Conservation (phyloP, 768 basidiomycete species). For the Porphyrellus cyaneotinctus region DNA sequence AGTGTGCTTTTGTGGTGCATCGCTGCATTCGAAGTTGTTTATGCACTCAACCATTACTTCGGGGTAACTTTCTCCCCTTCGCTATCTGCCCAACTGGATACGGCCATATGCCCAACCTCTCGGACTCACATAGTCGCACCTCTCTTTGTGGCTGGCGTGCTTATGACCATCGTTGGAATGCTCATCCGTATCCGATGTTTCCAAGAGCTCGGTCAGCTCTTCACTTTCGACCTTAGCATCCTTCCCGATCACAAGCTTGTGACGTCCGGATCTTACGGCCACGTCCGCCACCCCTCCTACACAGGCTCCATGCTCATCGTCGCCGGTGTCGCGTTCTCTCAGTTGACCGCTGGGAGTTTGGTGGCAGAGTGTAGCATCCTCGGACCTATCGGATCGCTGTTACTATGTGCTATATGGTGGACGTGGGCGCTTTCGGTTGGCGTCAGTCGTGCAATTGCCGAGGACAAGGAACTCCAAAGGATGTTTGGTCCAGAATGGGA, state of each 20-base stretch:
- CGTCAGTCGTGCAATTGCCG: slow-evolving; percentile 46
- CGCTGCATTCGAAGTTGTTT: slow-evolving; percentile 48
- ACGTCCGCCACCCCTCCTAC: slow-evolving; percentile 55
- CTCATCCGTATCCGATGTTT: slow-evolving; percentile 53
- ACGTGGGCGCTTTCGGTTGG: slow-evolving; percentile 46
- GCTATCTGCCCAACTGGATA: slow-evolving; percentile 31
- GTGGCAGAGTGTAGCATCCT: slow-evolving; percentile 37
- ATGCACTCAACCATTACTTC: slow-evolving; percentile 32
- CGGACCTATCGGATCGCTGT: slow-evolving; percentile 29
- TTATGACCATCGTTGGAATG: slow-evolving; percentile 41
- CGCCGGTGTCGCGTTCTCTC: slow-evolving; percentile 42
- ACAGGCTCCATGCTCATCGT: slow-evolving; percentile 50
- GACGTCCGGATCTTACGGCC: slow-evolving; percentile 46
- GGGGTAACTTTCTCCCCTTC: slow-evolving; percentile 32
- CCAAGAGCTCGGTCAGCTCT: slow-evolving; percentile 48
- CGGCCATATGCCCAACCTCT: slow-evolving; percentile 30
- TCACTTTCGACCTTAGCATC: slow-evolving; percentile 58
- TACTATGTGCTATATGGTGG: slow-evolving; percentile 45
- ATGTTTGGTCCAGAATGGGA: slow-evolving; percentile 48
- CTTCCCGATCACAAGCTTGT: slow-evolving; percentile 49
- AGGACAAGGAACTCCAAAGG: slow-evolving; percentile 47
- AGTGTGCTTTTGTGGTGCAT: slow-evolving; percentile 47
- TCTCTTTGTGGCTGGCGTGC: slow-evolving; percentile 43
- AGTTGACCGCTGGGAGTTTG: slow-evolving; percentile 46
- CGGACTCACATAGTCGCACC: slow-evolving; percentile 34